Evolutionary conservation across 2,329 filamentous ascomycete genomes (phyloP).

Genomic region (Penicillium nordicum): DNA sequence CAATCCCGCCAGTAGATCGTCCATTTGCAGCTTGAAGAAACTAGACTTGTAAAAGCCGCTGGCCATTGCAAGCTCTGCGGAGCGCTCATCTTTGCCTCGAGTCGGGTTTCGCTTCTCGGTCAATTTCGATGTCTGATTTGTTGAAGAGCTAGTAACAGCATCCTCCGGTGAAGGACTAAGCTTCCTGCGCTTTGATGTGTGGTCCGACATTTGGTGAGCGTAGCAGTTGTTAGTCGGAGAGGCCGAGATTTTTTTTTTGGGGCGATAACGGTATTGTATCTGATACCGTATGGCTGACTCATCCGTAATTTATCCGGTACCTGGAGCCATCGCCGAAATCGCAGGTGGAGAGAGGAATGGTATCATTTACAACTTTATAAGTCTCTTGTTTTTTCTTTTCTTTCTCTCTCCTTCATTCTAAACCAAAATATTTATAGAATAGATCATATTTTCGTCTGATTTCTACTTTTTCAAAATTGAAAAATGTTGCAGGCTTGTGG

Average conservation of each 20-base stretch:
- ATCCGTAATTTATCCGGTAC: slow-evolving; percentile 9
- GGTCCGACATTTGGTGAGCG: slow-evolving; percentile 29
- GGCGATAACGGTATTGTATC: slow-evolving; percentile 13
- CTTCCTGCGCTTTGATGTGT: slow-evolving; percentile 47
- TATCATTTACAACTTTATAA: slow-evolving; percentile 7
- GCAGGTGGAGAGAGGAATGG: slow-evolving; percentile 11
- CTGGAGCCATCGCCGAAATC: slow-evolving; percentile 21
- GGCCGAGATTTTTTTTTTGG: slow-evolving; percentile 19
- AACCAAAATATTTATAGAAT: neutral
- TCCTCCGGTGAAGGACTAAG: slow-evolving; percentile 37
- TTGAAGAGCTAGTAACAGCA: slow-evolving; percentile 10
- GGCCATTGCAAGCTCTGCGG: slow-evolving; percentile 36
- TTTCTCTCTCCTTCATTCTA: neutral
- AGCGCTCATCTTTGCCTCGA: slow-evolving; percentile 25
- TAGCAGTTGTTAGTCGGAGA: neutral
- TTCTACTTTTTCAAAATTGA: slow-evolving; percentile 3
- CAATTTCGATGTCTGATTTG: slow-evolving; percentile 27
- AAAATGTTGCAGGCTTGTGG: slow-evolving; percentile 52
- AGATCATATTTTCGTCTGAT: neutral
- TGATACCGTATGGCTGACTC: slow-evolving; percentile 12
- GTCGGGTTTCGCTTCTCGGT: slow-evolving; percentile 25
- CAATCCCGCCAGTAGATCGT: slow-evolving; percentile 59
- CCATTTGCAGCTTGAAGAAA: slow-evolving; percentile 65
- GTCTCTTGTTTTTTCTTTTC: neutral
- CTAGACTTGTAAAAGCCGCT: slow-evolving; percentile 62